Evolutionary conservation across 2,329 filamentous ascomycete genomes (phyloP).

Genomic region (Fusarium praegraminearum): DNA sequence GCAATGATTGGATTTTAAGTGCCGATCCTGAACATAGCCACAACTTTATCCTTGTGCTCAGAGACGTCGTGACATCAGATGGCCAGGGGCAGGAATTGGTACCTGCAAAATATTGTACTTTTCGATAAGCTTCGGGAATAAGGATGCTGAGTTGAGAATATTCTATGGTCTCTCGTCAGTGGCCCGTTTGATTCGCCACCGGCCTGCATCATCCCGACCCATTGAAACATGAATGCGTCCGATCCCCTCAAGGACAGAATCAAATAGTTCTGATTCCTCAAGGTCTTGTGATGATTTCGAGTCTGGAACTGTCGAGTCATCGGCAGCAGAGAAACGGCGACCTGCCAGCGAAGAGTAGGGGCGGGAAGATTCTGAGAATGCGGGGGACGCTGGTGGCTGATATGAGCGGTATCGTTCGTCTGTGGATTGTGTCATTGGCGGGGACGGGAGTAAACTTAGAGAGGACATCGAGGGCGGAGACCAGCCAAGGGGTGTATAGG

Average conservation of each 20-base stretch:
- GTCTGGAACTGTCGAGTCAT: background rate
- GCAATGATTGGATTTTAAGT: constrained; percentile 12
- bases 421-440: constrained; percentile 40
- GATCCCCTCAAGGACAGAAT: constrained; percentile 54
- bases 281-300: constrained; percentile 18
- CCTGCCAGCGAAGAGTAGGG: background rate
- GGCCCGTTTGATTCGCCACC: constrained; percentile 56
- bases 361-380: constrained; percentile 12
- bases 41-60: constrained; percentile 6
- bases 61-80: background rate
- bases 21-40: constrained; percentile 5
- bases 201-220: constrained; percentile 53
- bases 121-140: background rate
- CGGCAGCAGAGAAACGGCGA: background rate
- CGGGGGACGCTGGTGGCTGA: constrained; percentile 21
- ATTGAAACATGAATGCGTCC: constrained; percentile 53
- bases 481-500: constrained; percentile 26
- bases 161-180: constrained; percentile 37
- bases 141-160: background rate
- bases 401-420: constrained; percentile 11
- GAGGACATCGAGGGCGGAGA: constrained; percentile 36
- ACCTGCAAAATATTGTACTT: background rate
- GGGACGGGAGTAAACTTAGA: constrained; percentile 40
- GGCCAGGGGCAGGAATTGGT: background rate
- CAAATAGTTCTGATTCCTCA: constrained; percentile 50